Conservation (phyloP, 73 alveolate genomes). For the Uronychia setigera region DNA sequence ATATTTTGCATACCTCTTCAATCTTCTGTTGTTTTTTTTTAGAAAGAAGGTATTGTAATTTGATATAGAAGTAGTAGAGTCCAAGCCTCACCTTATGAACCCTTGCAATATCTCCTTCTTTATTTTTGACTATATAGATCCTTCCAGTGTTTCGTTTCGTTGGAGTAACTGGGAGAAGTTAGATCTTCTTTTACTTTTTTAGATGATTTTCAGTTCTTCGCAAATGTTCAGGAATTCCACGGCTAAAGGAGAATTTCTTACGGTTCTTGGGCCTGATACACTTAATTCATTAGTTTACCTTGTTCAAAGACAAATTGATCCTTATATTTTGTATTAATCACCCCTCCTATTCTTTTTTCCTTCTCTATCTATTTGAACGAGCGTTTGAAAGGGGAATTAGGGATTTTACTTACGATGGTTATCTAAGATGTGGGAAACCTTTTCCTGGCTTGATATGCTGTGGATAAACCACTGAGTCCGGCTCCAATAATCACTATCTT, state of each 20-base stretch:
- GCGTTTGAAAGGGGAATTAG: not conserved
- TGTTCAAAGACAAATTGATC: constrained; percentile 15
- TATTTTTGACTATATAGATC: constrained; percentile 11
- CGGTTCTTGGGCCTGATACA: constrained; percentile 38
- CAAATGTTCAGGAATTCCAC: constrained; percentile 9
- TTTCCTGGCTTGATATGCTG: constrained; percentile 13
- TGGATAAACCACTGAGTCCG: constrained; percentile 2
- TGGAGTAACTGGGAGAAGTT: not conserved
- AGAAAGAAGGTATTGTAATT: not conserved
- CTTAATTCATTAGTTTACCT: too few species aligned
- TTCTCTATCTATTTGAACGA: constrained; percentile 11
- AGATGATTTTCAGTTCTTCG: not conserved
- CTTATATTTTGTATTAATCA: not conserved
- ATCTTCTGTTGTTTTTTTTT: not conserved
- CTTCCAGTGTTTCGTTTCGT: constrained; percentile 6
- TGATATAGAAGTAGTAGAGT: not conserved
- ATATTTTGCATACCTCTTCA: not conserved
- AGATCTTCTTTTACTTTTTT: not conserved
- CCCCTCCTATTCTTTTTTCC: constrained; percentile 12
- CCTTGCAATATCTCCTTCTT: not conserved
- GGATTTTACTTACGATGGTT: not conserved
- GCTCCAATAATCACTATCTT: constrained; percentile 14
- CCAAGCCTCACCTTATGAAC: not conserved
- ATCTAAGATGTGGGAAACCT: constrained; percentile 3
- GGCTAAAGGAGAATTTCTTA: constrained; percentile 5